Base-by-base conservation (phyloP, 2,329 filamentous ascomycete genomes). In the Orbilia brochopaga region DNA sequence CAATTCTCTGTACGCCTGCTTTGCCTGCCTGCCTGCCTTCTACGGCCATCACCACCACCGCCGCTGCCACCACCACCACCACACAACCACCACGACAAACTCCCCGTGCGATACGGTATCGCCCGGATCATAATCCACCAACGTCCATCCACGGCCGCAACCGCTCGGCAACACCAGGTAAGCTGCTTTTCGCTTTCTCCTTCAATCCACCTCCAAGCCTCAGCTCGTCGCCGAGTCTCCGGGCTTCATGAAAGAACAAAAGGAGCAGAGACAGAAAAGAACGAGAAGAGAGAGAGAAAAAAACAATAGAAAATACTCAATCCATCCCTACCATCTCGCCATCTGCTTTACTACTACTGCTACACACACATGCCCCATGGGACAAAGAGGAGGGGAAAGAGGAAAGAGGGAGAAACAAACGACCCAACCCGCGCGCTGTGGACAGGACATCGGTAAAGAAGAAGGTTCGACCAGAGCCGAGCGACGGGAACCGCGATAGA, bases 371-470 rank as follows among this genome's bases (percentile, higher is more conserved):
- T 32, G 27, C 4, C 8, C 27, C 27, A 32, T 32, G 27, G 27
- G 27, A 32, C 3, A 32, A 32, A 32, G 17, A 56, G 23, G 48
- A 21, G 40, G 52, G 50, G 64, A 57, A 52, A 70, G 65, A 63
- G 46, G 51, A 53, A 50, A 63, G 59, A 66, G 61, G 62, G 66
- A 65, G 62, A 66, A 60, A 65, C 50, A 70, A 56, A 62, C 63
- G 63, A 65, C 63, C 27, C 27, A 32, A 32, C 27, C 27, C 27
- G 8, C 13, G 15, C 37, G n/a, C 37, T 17, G 37, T 42, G n/a
- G 13, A 13, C 37, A 42, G 37, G 37, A 42, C 27, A 32, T 32
- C 27, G 27, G 27, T 42, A 13, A 42, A 42, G 37, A 42, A 42
- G n/a, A 42, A 13, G 3, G 37, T 42, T 42, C 37, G 37, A 17